These are phyloP conservation scores for Triticum monococcum DNA, from an alignment of 176 grass and related monocot species.

Conservation along the genomic window DNA sequence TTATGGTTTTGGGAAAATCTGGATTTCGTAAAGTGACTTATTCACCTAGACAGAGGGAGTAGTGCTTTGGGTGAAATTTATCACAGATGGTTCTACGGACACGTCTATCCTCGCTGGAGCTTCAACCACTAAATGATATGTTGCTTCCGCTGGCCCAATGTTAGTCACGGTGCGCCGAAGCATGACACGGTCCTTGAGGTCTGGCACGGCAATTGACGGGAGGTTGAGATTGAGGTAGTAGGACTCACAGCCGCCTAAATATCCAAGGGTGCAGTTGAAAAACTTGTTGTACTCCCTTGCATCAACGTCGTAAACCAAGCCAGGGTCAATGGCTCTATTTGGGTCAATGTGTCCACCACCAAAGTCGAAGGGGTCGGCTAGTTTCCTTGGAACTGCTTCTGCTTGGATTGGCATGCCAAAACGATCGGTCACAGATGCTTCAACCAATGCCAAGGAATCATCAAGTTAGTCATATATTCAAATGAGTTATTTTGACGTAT, in stretches of 20 bases:
- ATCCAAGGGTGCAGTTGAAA: no score
- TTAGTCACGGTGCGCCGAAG: slow-evolving; percentile 29
- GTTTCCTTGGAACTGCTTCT: not conserved
- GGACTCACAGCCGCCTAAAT: not conserved
- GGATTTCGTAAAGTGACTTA: no score
- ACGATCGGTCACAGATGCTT: not conserved
- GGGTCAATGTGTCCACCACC: no score
- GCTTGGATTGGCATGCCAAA: not conserved
- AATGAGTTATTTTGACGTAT: not conserved
- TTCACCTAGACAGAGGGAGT: no score
- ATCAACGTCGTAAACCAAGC: no score
- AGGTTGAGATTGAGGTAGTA: no score
- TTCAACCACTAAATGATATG: not conserved
- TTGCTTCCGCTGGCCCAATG: not conserved
- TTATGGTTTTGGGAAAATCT: no score
- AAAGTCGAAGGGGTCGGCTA: no score
- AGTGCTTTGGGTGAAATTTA: not conserved
- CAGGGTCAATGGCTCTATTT: no score
- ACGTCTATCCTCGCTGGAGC: not conserved
- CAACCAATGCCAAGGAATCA: not conserved
- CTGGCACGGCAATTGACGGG: no score
- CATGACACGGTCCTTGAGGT: not conserved
- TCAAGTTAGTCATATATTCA: not conserved
- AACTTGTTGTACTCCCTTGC: no score
- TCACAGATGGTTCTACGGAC: not conserved